A percentile compares a stretch with the other conserved stretches of the same genome.
Conservation (phyloP, 495 filamentous ascomycete genomes). For the Penicillium paxilli region DNA sequence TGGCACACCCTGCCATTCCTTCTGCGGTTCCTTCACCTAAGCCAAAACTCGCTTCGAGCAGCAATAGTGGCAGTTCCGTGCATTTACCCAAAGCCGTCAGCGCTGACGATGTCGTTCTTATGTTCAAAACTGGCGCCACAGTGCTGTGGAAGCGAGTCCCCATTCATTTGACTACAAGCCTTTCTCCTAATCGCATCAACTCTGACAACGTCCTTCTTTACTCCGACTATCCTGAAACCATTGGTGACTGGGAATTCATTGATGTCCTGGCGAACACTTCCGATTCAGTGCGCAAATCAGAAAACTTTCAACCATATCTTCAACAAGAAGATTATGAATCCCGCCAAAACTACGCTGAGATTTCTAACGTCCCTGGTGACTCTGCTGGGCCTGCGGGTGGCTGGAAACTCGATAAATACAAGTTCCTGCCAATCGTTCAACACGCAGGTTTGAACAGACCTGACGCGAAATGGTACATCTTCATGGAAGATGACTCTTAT, state of each 20-base stretch:
- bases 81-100: constrained; percentile 24
- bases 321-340: constrained; percentile 23
- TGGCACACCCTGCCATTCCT: constrained; percentile 6
- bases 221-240: constrained; percentile 35
- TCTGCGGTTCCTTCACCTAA: constrained; percentile 10
- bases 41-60: constrained; percentile 32
- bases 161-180: constrained; percentile 27
- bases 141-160: constrained; percentile 36
- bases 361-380: constrained; percentile 21
- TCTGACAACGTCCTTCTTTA: constrained; percentile 31
- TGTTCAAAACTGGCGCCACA: constrained; percentile 41
- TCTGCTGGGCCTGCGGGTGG: constrained; percentile 21
- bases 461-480: constrained; percentile 59
- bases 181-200: constrained; percentile 23
- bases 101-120: constrained; percentile 37
- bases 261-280: constrained; percentile 34
- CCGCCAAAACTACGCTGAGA: constrained; percentile 23
- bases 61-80: not conserved
- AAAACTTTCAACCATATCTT: constrained; percentile 17
- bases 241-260: constrained; percentile 33
- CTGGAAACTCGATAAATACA: constrained; percentile 53
- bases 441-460: constrained; percentile 41
- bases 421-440: constrained; percentile 46
- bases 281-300: constrained; percentile 12
- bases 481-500: constrained; percentile 63